Evolutionary conservation across 1,284 basidiomycete species (phyloP).

Genomic region (Moesziomyces globuligerus): DNA sequence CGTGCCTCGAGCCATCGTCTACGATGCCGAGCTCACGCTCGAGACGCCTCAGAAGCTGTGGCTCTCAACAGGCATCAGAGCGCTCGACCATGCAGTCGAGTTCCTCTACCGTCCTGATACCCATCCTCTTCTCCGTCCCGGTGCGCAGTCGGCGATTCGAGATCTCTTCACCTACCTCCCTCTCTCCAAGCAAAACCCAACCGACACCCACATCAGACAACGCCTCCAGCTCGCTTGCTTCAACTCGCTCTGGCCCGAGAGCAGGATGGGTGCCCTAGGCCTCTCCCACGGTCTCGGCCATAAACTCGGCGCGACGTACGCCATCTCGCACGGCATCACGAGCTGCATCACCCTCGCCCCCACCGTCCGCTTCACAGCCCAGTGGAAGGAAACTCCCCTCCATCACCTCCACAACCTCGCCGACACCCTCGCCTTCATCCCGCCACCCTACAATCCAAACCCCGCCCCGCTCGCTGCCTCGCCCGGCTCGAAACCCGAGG

Average conservation of each 20-base stretch:
- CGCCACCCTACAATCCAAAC: conserved; percentile 35
- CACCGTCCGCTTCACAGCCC: conserved; percentile 28
- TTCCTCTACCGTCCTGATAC: conserved; percentile 75
- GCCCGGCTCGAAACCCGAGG: background rate
- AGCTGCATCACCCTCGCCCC: conserved; percentile 77
- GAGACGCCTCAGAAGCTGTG: conserved; percentile 80
- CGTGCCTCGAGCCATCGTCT: conserved; percentile 72
- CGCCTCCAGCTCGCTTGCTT: conserved; percentile 79
- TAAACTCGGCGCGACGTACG: conserved; percentile 78
- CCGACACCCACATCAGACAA: conserved; percentile 74
- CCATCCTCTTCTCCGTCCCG: conserved; percentile 71
- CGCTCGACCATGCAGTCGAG: conserved; percentile 82
- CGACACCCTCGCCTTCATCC: conserved; percentile 51
- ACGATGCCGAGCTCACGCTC: conserved; percentile 80
- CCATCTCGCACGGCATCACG: conserved; percentile 83
- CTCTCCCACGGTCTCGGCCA: conserved; percentile 76
- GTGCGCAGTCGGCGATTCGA: conserved; percentile 68
- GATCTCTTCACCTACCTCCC: conserved; percentile 81
- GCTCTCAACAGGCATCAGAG: conserved; percentile 74
- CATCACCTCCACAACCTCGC: conserved; percentile 48
- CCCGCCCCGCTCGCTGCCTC: conserved; percentile 16
- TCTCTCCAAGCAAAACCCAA: conserved; percentile 73
- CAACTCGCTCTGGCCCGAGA: conserved; percentile 78
- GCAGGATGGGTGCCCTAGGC: conserved; percentile 74
- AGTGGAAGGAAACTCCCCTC: conserved; percentile 18